A percentile compares a stretch with the other conserved stretches of the same genome.
These are phyloP conservation scores for Lanmaoa pseudosensibilis DNA, from an alignment of 768 basidiomycete species.

Conservation along the genomic window DNA sequence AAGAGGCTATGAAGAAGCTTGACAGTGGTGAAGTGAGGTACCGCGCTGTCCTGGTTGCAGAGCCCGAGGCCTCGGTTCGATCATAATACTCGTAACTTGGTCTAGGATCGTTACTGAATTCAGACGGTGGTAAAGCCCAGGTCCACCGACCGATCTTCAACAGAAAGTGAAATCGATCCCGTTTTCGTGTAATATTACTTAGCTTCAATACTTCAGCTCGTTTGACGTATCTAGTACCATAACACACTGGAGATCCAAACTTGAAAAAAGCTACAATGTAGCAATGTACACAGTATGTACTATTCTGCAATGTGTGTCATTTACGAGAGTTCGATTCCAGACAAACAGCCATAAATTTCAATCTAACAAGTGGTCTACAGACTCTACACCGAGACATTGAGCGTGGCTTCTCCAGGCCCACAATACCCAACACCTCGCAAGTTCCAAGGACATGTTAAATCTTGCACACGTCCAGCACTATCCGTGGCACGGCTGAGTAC, in stretches of 20 bases:
- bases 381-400: not conserved
- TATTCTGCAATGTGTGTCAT: not conserved
- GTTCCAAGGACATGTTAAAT: constrained; percentile 57
- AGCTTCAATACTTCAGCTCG: no score
- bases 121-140: no score
- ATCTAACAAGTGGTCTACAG: not conserved
- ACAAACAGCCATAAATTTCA: not conserved
- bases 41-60: constrained; percentile 25
- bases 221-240: no score
- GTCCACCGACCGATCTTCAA: not conserved
- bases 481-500: constrained; percentile 54
- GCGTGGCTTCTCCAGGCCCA: constrained; percentile 30
- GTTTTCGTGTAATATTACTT: not conserved
- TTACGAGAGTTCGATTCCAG: not conserved
- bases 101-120: not conserved
- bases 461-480: constrained; percentile 48
- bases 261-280: no score
- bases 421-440: constrained; percentile 57
- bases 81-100: not conserved
- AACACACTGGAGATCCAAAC: no score
- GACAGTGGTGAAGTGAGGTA: constrained; percentile 21
- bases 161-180: not conserved
- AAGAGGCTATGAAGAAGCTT: constrained; percentile 1
- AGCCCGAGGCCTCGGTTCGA: not conserved
- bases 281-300: no score